Base-by-base conservation (phyloP, 2,329 filamentous ascomycete species). In the Decorospora gaudefroyi region DNA sequence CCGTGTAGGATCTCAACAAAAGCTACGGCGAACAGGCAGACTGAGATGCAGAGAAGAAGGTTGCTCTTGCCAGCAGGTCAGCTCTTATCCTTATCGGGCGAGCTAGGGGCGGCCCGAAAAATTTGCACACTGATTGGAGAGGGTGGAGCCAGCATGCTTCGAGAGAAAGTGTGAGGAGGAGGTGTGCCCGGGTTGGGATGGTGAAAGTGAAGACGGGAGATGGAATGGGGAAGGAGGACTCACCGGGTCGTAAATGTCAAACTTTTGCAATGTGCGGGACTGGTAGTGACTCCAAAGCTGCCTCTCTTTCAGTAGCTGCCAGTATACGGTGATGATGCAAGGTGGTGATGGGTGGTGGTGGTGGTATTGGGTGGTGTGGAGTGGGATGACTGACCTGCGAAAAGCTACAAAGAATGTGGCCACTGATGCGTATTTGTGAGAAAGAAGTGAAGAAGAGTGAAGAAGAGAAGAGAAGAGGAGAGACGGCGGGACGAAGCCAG, bases 391-490 rank as follows among this genome's bases (percentile, higher is more conserved):
- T 52, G 51, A 70, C 67, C 67, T 67, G 64, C 60, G 65, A 64
- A 71, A 70, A 70, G 69, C 68, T 71, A 70, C 68, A 70, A 72
- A 72, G 68, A 72, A 72, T 71, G 69, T 69, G 67, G 66, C 62
- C 69, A 70, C 67, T 70, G 68, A 72, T 67, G 64, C 63, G 67
- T 69, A 68, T 47, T 69, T 57, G 66, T 67, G 62, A 67, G 61
- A 63, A 67, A 65, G 66, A 65, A 67, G 66, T 68, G 64, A 58
- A 61, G 63, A 61, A 60, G 55, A 61, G 62, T 59, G 53, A 55
- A 58, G 49, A 54, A 53, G 53, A 57, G 52, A 49, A n/a, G 41
- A 53, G 32, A 34, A 26, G 49, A 53, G 19, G 53, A 42, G 40
- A 17, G 23, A 36, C n/a, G 42, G 36, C 3, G 19, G 31, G 41